Base-by-base conservation (phyloP, 1,284 basidiomycete genomes). In the Papiliotrema laurentii region DNA sequence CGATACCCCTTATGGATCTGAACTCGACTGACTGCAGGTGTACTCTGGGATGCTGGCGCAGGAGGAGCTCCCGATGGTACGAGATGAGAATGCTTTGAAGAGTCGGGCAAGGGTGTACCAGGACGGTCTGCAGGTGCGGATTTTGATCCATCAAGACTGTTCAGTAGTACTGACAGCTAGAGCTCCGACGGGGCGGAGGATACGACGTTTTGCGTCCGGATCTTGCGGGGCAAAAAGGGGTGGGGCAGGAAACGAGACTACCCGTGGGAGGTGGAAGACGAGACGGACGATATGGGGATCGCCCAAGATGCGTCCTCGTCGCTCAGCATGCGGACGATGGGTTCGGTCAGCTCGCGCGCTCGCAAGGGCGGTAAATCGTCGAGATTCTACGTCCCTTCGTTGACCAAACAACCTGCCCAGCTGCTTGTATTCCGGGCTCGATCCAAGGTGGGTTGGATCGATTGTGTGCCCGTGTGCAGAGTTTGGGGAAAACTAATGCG, bases 41-140 rank as follows among this genome's bases (percentile, higher is more conserved):
- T 73, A 69, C 42, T 71, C 69, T 5, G 72, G 72, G 3, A 56
- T 64, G 52, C 45, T 73, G 13, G 72, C 72, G 2, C 55, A 63
- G 10, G 61, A 67, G 28, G 71, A 74, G 45, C 27, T 73, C 5
- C 55, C 51, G 38, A 63, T 58, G 22, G 45, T 50, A 14, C 31
- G 45, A 6, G 52, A 64, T 22, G 47, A 54, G 18, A 55, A 60
- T 24, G 56, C 54, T 0, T 56, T 64, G 24, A 55, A 44, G 6
- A 54, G 61, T 2, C 45, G 55, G 16, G 55, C 65, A 3, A 52
- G 71, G 11, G 61, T 74, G 2, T 74, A 73, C 47, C 61, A 63
- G 41, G 72, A 74, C 51, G 72, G 72, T 14, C 52, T 74, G 5
- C 65, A 66, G 49, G 61, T 63, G 16, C 54, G 53, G 43, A 18